Evolutionary conservation across 148 eudicot species (phyloP), one percentile per base, ranked within the genome.

Genomic region (Amaranthus hypochondriacus): DNA sequence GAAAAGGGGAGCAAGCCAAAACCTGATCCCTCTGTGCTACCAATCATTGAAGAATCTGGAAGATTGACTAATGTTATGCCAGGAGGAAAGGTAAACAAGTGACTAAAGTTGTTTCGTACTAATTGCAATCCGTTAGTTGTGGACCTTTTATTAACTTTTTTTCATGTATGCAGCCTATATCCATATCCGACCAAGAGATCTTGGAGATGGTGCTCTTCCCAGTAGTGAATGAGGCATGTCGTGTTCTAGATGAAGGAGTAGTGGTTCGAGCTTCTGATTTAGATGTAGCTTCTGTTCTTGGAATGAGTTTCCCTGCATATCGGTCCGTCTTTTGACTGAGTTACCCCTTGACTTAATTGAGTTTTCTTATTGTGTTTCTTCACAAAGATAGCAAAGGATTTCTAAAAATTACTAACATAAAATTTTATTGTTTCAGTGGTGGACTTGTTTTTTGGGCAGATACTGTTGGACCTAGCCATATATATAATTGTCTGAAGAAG

Each of bases 391-490:
- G 74, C 46, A 10, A 44, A 15, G 69, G 42, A 7, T n/a, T 4
- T 53, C 54, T 58, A 11, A 55, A 28, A 28, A 28, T 70, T 46
- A 75, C 78, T 75, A 43, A 75, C 56, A 65, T 18, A 6, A 48
- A 65, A 4, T 42, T 52, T 46, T 65, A 18, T 64, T 76, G 73
- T 85, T 69, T 81, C 96, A 94, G 98, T 52, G 98, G 98, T 51
- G 98, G 98, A 57, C 69, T 94, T 70, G 81, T 94, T 65, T 94
- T 86, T 79, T 94, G 98, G 98, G 98, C 93, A 63, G 98, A 94
- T 81, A 77, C 82, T 13, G 86, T 94, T 74, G 98, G 97, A 12
- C 81, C 96, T 62, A 80, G 84, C 28, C 86, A 83, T 66, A 85
- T 94, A 72, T 88, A 91, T 58, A 72, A 74, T 76, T 83, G 92